These are phyloP conservation scores for Nadsonia starkeyi-henricii DNA, from an alignment of 1,139 yeast genomes.

Conservation along the genomic window DNA sequence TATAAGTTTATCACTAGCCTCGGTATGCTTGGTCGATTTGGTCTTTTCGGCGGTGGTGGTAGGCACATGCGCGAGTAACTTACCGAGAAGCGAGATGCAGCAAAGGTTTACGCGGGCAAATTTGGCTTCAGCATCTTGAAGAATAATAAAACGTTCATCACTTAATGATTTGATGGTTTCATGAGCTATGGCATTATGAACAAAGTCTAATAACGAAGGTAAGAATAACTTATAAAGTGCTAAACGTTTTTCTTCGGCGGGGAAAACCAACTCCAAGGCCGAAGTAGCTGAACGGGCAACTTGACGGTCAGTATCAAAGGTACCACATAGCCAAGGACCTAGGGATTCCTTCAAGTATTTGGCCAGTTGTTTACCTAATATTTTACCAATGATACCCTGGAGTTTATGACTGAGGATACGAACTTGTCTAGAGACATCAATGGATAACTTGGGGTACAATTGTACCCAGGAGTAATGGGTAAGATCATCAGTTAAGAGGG, in stretches of 20 bases:
- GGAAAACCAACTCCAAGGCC: constrained; percentile 41
- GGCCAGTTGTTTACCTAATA: constrained; percentile 44
- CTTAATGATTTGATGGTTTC: constrained; percentile 56
- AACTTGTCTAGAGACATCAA: constrained; percentile 55
- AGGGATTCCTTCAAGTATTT: constrained; percentile 57
- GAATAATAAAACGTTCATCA: constrained; percentile 58
- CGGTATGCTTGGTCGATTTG: constrained; percentile 4
- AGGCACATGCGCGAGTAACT: constrained; percentile 21
- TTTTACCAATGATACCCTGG: constrained; percentile 39
- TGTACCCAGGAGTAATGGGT: constrained; percentile 66
- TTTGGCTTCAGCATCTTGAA: constrained; percentile 55
- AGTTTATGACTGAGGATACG: constrained; percentile 48
- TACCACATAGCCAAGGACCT: constrained; percentile 61
- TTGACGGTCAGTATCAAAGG: constrained; percentile 50
- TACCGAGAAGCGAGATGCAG: constrained; percentile 37
- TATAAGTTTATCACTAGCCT: constrained; percentile 9
- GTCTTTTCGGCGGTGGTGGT: constrained; percentile 8
- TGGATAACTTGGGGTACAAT: constrained; percentile 61
- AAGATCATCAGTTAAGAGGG: constrained; percentile 22
- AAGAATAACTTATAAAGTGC: constrained; percentile 49
- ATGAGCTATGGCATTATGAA: constrained; percentile 35
- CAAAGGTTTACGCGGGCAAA: constrained; percentile 46
- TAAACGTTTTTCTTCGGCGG: constrained; percentile 41
- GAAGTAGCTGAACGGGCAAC: constrained; percentile 41
- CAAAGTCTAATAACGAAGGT: constrained; percentile 40